Percentiles rank a stretch among this genome's conserved stretches.
Evolutionary conservation across 768 basidiomycete genomes (phyloP).

Genomic region (Gymnopilus junonius): DNA sequence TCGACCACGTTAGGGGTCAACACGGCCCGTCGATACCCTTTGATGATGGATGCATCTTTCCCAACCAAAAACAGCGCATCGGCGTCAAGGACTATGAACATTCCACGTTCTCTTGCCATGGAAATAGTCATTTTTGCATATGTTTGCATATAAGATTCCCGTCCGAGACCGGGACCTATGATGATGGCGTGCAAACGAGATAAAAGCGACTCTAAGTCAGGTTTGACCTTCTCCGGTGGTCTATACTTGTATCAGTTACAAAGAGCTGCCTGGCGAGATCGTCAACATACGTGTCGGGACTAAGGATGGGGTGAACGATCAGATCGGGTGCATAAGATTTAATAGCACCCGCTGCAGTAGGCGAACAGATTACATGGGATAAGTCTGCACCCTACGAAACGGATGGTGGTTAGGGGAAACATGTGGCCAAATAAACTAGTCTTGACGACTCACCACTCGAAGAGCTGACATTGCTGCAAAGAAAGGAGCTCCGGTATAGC

Average conservation of each 20-base stretch:
- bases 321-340: constrained; percentile 97
- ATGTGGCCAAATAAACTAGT: not conserved
- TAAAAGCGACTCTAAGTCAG: constrained; percentile 68
- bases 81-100: constrained; percentile 94
- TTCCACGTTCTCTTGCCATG: constrained; percentile 72
- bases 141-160: constrained; percentile 87
- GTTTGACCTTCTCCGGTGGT: constrained; percentile 48
- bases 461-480: constrained; percentile 93
- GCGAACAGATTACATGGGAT: constrained; percentile 97
- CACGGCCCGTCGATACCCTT: constrained; percentile 86
- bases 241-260: constrained; percentile 34
- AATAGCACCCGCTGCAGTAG: constrained; percentile 89
- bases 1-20: constrained; percentile 96
- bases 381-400: constrained; percentile 80
- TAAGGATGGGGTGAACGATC: constrained; percentile 94
- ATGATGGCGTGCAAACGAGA: constrained; percentile 90
- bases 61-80: constrained; percentile 89
- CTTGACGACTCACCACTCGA: constrained; percentile 63
- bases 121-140: constrained; percentile 78
- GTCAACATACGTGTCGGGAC: constrained; percentile 59
- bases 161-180: constrained; percentile 93
- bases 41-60: constrained; percentile 70
- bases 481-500: constrained; percentile 97
- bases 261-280: not conserved
- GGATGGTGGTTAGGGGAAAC: constrained; percentile 1